These are phyloP conservation scores for Diaporthe humulicola DNA, from an alignment of 2,329 filamentous ascomycete species.

Conservation along the genomic window DNA sequence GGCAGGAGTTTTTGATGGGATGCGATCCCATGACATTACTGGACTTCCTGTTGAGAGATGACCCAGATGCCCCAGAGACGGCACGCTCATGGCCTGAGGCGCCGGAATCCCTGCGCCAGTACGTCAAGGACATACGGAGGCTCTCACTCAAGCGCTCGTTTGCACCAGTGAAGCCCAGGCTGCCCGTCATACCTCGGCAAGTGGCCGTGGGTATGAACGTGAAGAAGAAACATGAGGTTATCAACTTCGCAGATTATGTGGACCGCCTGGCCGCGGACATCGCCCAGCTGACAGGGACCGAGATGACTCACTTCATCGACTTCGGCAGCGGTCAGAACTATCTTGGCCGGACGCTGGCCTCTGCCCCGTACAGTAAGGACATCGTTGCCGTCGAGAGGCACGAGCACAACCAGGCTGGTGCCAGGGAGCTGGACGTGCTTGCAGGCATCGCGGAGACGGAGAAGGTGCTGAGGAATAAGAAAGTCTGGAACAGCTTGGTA, in stretches of 20 bases:
- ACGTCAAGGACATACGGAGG: slow-evolving; percentile 78
- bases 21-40: slow-evolving; percentile 82
- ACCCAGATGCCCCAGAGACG: slow-evolving; percentile 63
- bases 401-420: slow-evolving; percentile 87
- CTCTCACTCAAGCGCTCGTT: slow-evolving; percentile 78
- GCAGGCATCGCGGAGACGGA: slow-evolving; percentile 82
- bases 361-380: slow-evolving; percentile 85
- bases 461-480: slow-evolving; percentile 85
- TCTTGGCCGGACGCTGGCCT: slow-evolving; percentile 87
- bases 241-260: slow-evolving; percentile 89
- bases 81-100: slow-evolving; percentile 48
- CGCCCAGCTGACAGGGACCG: slow-evolving; percentile 64
- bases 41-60: slow-evolving; percentile 84
- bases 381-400: slow-evolving; percentile 93
- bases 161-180: slow-evolving; percentile 55
- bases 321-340: slow-evolving; percentile 99
- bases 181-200: slow-evolving; percentile 74
- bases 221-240: slow-evolving; percentile 96
- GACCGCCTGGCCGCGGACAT: slow-evolving; percentile 72
- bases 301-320: slow-evolving; percentile 90
- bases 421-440: slow-evolving; percentile 85
- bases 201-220: slow-evolving; percentile 93
- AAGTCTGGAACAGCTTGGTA: slow-evolving; percentile 73
- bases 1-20: slow-evolving; percentile 82
- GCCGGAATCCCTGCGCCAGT: slow-evolving; percentile 74